phyloP scores from a whole-genome alignment of 164 flowering plant species.

The Macadamia integrifolia region DNA sequence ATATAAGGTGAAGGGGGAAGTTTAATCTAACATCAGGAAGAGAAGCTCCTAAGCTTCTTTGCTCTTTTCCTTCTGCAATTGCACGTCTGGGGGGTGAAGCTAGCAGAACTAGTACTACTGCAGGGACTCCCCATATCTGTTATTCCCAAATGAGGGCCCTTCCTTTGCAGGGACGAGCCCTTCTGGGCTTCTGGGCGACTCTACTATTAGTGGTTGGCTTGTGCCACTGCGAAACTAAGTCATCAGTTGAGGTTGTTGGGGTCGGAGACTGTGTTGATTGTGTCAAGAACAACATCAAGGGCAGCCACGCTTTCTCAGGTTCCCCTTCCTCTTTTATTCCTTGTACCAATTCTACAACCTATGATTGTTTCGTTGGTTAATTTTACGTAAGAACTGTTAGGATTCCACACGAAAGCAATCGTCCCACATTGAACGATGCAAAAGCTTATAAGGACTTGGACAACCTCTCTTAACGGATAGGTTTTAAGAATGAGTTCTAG shows the following conservation, averaged over 20 bases:
- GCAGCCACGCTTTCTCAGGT: constrained; percentile 68
- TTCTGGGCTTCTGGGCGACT: constrained; percentile 29
- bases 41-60: background rate
- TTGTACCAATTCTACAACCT: no score
- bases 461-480: no score
- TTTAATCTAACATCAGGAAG: background rate
- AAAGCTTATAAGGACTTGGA: no score
- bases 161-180: constrained; percentile 19
- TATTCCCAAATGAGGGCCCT: constrained; percentile 30
- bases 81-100: no score
- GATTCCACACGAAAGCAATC: no score
- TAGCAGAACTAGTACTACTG: no score
- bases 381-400: no score
- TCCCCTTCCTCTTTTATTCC: background rate
- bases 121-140: background rate
- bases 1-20: background rate
- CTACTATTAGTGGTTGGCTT: constrained; percentile 28
- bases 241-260: constrained; percentile 62
- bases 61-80: background rate
- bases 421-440: no score
- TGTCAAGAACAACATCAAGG: constrained; percentile 33
- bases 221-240: constrained; percentile 30
- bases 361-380: no score
- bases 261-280: constrained; percentile 71
- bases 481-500: no score